phyloP scores from a whole-genome alignment of 768 basidiomycete species.

The Fibroporia radiculosa region DNA sequence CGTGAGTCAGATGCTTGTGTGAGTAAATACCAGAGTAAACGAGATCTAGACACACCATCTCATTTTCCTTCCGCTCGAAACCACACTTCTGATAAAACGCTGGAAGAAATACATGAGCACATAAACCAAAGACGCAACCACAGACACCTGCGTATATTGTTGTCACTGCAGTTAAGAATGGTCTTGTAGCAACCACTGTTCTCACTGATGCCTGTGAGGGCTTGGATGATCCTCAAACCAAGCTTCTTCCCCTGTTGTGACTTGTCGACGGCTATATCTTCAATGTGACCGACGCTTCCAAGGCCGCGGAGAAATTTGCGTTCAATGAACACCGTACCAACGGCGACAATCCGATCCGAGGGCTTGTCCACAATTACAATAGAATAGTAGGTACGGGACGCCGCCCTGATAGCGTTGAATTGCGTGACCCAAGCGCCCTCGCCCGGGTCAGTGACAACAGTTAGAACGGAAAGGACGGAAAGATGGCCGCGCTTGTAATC shows the following conservation, averaged over 20 bases:
- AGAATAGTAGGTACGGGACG: constrained; percentile 66
- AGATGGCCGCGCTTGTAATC: constrained; percentile 84
- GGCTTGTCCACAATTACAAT: constrained; percentile 75
- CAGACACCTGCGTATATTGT: constrained; percentile 76
- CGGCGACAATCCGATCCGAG: constrained; percentile 74
- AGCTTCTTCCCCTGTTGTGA: constrained; percentile 87
- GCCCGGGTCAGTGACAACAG: constrained; percentile 61
- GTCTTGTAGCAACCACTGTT: constrained; percentile 86
- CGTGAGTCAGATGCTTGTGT: neutral
- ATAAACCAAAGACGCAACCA: neutral
- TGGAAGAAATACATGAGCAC: constrained; percentile 24
- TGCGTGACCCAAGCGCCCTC: constrained; percentile 62
- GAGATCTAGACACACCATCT: constrained; percentile 62
- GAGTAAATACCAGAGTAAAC: neutral
- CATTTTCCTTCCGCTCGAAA: constrained; percentile 80
- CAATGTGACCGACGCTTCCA: constrained; percentile 91
- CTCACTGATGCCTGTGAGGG: constrained; percentile 81
- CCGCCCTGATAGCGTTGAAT: constrained; percentile 49
- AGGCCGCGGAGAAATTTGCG: constrained; percentile 87
- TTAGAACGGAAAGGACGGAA: constrained; percentile 67
- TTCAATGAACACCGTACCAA: constrained; percentile 83
- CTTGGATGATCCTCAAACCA: constrained; percentile 80
- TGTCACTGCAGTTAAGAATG: constrained; percentile 88
- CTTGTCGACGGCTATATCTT: constrained; percentile 93
- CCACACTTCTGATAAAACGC: constrained; percentile 99